Evolutionary conservation across 1,284 basidiomycete genomes (phyloP).

Genomic region (Microbotryum intermedium): DNA sequence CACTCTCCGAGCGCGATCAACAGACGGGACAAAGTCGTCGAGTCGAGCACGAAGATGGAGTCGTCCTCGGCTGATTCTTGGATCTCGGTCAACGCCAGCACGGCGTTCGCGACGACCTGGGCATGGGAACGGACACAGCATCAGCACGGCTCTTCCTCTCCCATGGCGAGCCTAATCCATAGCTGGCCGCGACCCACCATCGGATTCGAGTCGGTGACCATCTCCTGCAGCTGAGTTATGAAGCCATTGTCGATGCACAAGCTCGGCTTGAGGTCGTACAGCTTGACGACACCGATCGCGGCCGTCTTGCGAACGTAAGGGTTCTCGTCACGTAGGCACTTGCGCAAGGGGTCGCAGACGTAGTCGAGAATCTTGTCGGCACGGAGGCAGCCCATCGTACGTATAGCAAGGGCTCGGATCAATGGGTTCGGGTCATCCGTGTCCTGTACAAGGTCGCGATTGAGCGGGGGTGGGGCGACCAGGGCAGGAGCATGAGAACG

Average conservation of each 20-base stretch:
- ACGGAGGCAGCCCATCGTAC: slow-evolving; percentile 93
- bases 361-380: slow-evolving; percentile 99
- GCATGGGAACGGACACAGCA: not conserved
- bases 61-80: slow-evolving; percentile 47
- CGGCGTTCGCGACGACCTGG: slow-evolving; percentile 90
- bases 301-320: slow-evolving; percentile 97
- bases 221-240: slow-evolving; percentile 74
- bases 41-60: slow-evolving; percentile 72
- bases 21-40: slow-evolving; percentile 73
- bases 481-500: slow-evolving; percentile 1
- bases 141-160: not conserved
- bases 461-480: not conserved
- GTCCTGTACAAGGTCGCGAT: slow-evolving; percentile 51
- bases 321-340: slow-evolving; percentile 85
- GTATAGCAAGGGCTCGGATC: slow-evolving; percentile 88
- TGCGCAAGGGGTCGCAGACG: slow-evolving; percentile 84
- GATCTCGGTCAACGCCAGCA: slow-evolving; percentile 88
- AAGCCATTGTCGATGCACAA: slow-evolving; percentile 93
- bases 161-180: not conserved
- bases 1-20: slow-evolving; percentile 95
- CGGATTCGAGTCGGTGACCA: slow-evolving; percentile 91
- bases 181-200: slow-evolving; percentile 55
- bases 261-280: slow-evolving; percentile 94
- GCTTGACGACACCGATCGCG: slow-evolving; percentile 85
- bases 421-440: slow-evolving; percentile 93